Evolutionary conservation across 768 basidiomycete genomes (phyloP), one percentile per base, ranked within the genome.

Genomic region (Agaricus sinodeliciosus): DNA sequence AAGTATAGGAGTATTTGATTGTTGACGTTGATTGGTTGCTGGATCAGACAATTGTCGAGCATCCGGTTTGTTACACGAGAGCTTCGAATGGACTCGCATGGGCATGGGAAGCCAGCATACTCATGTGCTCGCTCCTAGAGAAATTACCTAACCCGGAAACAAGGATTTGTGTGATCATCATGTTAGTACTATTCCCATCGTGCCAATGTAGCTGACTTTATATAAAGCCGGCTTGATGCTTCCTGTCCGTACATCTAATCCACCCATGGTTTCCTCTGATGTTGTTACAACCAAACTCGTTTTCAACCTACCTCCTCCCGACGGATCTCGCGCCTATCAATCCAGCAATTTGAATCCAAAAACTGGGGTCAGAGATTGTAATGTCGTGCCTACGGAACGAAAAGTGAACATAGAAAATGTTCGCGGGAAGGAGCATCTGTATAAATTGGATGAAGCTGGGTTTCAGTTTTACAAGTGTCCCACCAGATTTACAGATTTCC

Each of bases 371-470:
- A 56, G 62, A 9, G 52, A 53, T 11, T 51, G 43, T 41, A 69
- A 68, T 52, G 58, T 60, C 54, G 16, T 28, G 1, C 49, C 34
- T 5, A 56, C 48, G 36, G 28, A 56, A 18, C 56, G 62, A 3
- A 66, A 66, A 5, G 60, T 79, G 0, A 51, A 69, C 39, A 74
- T 82, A 48, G 77, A 81, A 60, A 78, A 84, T 63, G 40, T 81
- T 28, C 73, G 81, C 19, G 79, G 77, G 3, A 74, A 74, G 58
- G 77, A 81, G 60, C 61, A 66, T 49, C 58, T 65, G 0, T 67
- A 66, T 19, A 67, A 70, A 18, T 70, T 82, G 16, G 80, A 82
- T 58, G 74, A 62, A 1, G 64, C 75, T 4, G 80, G 81, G 2
- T 84, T 81, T 65, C 74, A 77, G 58, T 79, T 67, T 56, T 68